Percentiles rank a stretch among this genome's conserved stretches.
These are phyloP conservation scores for Brassica incana DNA, from an alignment of 345 rosid genomes.

Conservation along the genomic window DNA sequence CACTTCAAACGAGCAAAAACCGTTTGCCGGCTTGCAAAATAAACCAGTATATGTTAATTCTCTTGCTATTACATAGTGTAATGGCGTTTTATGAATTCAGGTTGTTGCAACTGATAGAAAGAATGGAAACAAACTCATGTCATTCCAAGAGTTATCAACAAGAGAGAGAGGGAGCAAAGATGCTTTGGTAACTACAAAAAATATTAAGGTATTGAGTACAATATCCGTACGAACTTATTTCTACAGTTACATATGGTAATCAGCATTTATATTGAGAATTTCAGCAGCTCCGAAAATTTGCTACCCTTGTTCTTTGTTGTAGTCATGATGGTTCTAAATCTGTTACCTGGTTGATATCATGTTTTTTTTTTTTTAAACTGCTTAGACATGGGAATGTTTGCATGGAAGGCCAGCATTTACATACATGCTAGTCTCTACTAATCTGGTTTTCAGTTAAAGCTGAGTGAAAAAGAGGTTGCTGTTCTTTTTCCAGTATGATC, in stretches of 20 bases:
- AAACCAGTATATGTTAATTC: not conserved
- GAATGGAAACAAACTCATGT: constrained; percentile 74
- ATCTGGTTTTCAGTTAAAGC: not conserved
- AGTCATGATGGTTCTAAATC: not conserved
- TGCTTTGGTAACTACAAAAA: constrained; percentile 51
- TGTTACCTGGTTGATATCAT: not conserved
- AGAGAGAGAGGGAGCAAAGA: constrained; percentile 87
- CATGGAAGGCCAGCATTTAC: not conserved
- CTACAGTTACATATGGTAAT: not conserved
- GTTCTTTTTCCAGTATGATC: not conserved
- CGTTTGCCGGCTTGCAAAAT: not conserved
- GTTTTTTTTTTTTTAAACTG: not conserved
- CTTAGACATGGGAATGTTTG: not conserved
- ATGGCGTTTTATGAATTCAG: constrained; percentile 41
- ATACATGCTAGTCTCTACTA: not conserved
- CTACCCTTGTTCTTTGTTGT: not conserved
- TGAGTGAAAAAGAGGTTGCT: not conserved
- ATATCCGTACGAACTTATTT: not conserved
- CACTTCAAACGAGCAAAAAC: not conserved
- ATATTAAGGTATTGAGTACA: constrained; percentile 58
- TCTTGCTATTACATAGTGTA: not conserved
- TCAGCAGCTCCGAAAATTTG: not conserved
- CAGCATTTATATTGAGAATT: not conserved
- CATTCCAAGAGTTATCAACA: constrained; percentile 89
- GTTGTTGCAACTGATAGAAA: constrained; percentile 85